These are phyloP conservation scores for Tritrichomonas foetus DNA, from an alignment of 208 protist species.

Conservation along the genomic window DNA sequence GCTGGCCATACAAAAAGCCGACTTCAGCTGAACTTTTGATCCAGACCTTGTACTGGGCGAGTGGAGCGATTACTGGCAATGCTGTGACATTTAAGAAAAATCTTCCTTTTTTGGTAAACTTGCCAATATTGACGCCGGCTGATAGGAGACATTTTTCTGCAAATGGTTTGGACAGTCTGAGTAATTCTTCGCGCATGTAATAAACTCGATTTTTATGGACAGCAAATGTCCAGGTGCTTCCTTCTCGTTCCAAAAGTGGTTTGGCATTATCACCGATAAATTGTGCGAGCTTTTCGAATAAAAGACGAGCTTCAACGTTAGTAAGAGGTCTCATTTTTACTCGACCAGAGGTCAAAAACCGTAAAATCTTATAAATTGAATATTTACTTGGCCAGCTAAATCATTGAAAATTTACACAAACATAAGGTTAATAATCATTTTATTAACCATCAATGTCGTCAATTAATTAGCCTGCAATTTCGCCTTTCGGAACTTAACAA, in stretches of 20 bases:
- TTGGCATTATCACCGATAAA: background rate
- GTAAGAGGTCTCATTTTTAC: background rate
- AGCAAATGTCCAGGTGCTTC: background rate
- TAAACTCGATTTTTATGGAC: slow-evolving; percentile 30
- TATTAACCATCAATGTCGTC: too few species aligned
- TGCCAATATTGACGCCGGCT: background rate
- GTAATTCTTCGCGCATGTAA: background rate
- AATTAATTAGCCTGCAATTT: too few species aligned
- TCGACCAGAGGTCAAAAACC: too few species aligned
- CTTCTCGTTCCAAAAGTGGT: background rate
- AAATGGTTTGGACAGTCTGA: background rate
- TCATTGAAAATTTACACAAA: too few species aligned
- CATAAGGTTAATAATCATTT: too few species aligned
- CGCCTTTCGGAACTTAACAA: too few species aligned
- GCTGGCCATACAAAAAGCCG: slow-evolving; percentile 28
- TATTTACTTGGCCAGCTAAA: too few species aligned
- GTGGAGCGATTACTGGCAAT: background rate
- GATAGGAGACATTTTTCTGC: background rate
- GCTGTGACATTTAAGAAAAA: slow-evolving; percentile 27
- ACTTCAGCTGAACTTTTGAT: background rate
- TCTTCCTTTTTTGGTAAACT: slow-evolving; percentile 35
- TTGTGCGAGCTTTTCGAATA: slow-evolving; percentile 31
- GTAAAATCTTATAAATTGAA: too few species aligned
- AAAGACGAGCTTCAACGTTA: background rate
- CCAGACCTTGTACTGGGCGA: slow-evolving; percentile 15